These are phyloP conservation scores for Tylopilus vinaceipallidus DNA, from an alignment of 768 basidiomycete genomes.

Conservation along the genomic window DNA sequence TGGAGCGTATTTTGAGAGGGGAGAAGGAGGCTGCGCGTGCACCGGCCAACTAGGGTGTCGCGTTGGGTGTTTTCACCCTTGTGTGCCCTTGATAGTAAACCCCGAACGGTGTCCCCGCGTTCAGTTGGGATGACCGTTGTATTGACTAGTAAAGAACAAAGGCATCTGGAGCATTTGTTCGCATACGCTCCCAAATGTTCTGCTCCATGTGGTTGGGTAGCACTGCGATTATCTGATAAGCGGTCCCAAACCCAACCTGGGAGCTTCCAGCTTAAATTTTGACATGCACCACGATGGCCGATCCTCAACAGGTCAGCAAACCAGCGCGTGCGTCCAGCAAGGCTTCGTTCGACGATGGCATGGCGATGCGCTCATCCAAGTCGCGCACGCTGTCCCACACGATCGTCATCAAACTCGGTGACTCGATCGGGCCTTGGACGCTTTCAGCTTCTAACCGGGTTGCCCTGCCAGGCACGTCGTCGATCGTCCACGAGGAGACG, in stretches of 20 bases:
- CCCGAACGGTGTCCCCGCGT: no score
- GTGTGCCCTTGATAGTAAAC: no score
- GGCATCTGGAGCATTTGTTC: no score
- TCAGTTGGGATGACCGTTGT: no score
- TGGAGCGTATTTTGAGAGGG: slow-evolving; percentile 54
- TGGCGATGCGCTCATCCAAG: slow-evolving; percentile 17
- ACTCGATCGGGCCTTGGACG: slow-evolving; percentile 17
- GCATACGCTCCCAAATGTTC: no score
- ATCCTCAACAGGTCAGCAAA: slow-evolving; percentile 12
- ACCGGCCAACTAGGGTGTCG: slow-evolving; percentile 35
- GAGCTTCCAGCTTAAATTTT: no score
- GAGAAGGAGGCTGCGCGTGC: slow-evolving; percentile 73
- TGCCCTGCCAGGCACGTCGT: slow-evolving; percentile 68
- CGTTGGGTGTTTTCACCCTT: no score
- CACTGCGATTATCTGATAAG: no score
- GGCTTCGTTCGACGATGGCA: slow-evolving; percentile 7
- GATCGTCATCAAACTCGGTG: slow-evolving; percentile 86
- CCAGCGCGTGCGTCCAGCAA: not conserved
- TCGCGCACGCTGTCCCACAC: slow-evolving; percentile 45
- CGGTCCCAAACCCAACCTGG: no score
- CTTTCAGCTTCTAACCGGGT: slow-evolving; percentile 7
- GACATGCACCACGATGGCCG: slow-evolving; percentile 6
- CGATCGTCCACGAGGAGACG: slow-evolving; percentile 93
- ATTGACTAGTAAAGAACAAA: no score
- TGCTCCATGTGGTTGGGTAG: no score